Evolutionary conservation across 768 basidiomycete species (phyloP).

Genomic region (Tulasnella calospora): DNA sequence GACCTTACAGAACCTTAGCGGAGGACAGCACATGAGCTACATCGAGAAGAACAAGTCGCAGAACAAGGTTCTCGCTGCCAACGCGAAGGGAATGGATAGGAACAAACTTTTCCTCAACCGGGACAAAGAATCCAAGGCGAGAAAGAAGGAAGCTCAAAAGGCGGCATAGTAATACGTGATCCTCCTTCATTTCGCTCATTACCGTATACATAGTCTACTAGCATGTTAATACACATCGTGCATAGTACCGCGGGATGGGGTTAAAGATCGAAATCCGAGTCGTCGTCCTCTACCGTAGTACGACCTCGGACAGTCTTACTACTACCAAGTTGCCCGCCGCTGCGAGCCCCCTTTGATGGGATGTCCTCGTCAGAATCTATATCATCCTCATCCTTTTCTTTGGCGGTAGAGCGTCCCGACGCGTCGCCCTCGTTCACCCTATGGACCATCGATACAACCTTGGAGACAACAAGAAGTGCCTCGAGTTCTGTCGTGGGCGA

Average conservation of each 20-base stretch:
- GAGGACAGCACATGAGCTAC: constrained; percentile 89
- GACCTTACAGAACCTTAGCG: constrained; percentile 75
- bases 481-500: constrained; percentile 46
- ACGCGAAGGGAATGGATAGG: constrained; percentile 28
- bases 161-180: background rate
- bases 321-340: background rate
- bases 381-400: constrained; percentile 48
- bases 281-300: constrained; percentile 50
- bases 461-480: constrained; percentile 58
- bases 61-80: constrained; percentile 52
- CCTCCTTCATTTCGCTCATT: background rate
- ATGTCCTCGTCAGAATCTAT: constrained; percentile 35
- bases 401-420: constrained; percentile 29
- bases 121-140: constrained; percentile 29
- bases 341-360: background rate
- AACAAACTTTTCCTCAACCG: constrained; percentile 36
- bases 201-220: background rate
- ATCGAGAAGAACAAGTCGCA: constrained; percentile 87
- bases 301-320: constrained; percentile 47
- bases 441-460: constrained; percentile 41
- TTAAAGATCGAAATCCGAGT: constrained; percentile 68
- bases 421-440: constrained; percentile 24
- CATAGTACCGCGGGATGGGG: background rate
- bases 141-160: constrained; percentile 23
- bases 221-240: background rate